These are phyloP conservation scores for Sphagnum fallax DNA, from an alignment of 228 moss, liverwort and hornwort genomes.

Conservation along the genomic window DNA sequence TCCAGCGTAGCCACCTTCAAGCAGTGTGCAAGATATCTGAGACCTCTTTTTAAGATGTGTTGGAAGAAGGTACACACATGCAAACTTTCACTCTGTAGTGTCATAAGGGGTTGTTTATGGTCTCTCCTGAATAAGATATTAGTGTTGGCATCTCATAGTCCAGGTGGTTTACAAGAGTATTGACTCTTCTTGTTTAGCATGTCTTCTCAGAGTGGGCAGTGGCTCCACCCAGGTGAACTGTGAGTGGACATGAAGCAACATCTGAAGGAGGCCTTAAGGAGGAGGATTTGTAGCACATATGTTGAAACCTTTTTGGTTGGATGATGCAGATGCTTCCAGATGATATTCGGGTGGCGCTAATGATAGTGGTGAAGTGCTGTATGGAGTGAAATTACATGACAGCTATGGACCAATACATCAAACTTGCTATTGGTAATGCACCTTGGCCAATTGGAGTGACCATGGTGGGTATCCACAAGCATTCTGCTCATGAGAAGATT, in stretches of 20 bases:
- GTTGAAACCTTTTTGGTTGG: too few relatives aligned
- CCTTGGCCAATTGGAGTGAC: constrained; percentile 99
- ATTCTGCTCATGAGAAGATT: constrained; percentile 98
- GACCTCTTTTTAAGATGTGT: constrained; percentile 91
- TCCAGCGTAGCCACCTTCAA: constrained; percentile 94
- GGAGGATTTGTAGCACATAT: too few relatives aligned
- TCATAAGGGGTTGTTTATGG: too few relatives aligned
- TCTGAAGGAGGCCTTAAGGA: too few relatives aligned
- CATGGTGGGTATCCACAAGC: constrained; percentile 99
- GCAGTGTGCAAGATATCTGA: constrained; percentile 96
- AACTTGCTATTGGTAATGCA: constrained; percentile 93
- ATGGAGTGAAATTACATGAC: constrained; percentile 94
- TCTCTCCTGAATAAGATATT: too few relatives aligned
- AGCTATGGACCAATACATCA: constrained; percentile 99
- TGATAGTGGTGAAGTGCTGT: constrained; percentile 93
- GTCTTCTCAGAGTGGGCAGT: too few relatives aligned
- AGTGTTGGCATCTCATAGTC: too few relatives aligned
- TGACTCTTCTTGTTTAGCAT: too few relatives aligned
- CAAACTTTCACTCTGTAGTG: too few relatives aligned
- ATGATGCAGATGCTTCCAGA: constrained; percentile 85
- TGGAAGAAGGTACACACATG: constrained; percentile 51
- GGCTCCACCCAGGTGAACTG: too few relatives aligned
- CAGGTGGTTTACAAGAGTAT: too few relatives aligned
- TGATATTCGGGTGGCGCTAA: constrained; percentile 84
- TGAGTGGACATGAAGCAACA: too few relatives aligned